Base-by-base conservation (phyloP, 768 basidiomycete genomes). In the Kondoa subrosea region DNA sequence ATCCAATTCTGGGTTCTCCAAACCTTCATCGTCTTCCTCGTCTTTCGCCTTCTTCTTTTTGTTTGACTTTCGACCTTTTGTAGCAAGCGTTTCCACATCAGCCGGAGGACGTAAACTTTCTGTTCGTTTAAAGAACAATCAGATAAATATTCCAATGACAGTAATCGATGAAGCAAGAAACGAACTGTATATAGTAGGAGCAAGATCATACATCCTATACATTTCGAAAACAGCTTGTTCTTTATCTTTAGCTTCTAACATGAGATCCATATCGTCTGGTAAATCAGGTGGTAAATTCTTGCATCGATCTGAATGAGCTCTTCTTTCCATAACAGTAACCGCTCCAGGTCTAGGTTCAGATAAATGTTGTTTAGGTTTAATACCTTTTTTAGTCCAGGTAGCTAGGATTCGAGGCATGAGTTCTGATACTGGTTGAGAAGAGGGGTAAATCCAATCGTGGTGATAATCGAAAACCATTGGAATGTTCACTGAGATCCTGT, bases 211-310 rank as follows among this genome's bases (percentile, higher is more conserved):
- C 32, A 87, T 85, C 68, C 89, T 76, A 74, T 89, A 85, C 58
- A 93, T 74, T 70, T 92, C 84, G 67, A 95, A 81, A 3, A 95
- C 91, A 1, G 91, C 91, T 75, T 92, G 91, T 76, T 93, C 91
- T 78, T 91, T 88, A 76, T 88, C 88, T 76, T 91, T 89, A 1
- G 89, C 89, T 80, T 77, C 72, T 34, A 74, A 73, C 74, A 74
- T 74, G 32, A 75, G 64, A 73, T 77, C 78, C 31, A 77, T 77
- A 34, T 78, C 77, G 34, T 73, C 66, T 2, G 72, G 74, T 57
- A 75, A 62, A 69, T 83, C 83, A 0, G 73, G 74, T 0, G 88
- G 88, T 30, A 93, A 78, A 31, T 73, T 77, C 72, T 85, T 80
- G 74, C 89, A 91, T 26, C 91, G 81, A 73, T 91, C 88, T 0